Percentiles rank a stretch among this genome's conserved stretches.
Conservation (phyloP, 345 rosid genomes). For the Heritiera fomes region DNA sequence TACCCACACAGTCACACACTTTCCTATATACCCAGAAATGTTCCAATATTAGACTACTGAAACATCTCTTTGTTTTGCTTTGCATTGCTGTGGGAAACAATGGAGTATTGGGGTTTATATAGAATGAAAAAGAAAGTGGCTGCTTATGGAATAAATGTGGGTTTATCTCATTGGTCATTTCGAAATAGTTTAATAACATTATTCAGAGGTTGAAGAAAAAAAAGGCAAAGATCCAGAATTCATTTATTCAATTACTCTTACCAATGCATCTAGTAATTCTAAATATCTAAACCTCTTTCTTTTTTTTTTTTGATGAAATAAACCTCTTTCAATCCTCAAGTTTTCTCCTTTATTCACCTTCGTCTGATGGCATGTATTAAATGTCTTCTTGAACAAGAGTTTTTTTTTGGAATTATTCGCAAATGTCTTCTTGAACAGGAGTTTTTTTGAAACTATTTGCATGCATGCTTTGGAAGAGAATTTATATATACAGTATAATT, state of each 20-base stretch:
- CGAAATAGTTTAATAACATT: conserved; percentile 14
- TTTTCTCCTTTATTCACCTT: not conserved
- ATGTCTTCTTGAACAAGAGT: not conserved
- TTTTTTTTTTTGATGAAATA: no score
- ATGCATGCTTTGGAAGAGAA: not conserved
- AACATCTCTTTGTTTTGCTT: conserved; percentile 5
- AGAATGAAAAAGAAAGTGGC: conserved; percentile 16
- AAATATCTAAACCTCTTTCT: conserved; percentile 16
- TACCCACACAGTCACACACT: no score
- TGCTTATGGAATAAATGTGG: conserved; percentile 39
- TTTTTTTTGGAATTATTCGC: not conserved
- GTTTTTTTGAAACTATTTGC: not conserved
- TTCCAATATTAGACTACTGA: conserved; percentile 15
- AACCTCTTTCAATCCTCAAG: conserved; percentile 22
- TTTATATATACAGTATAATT: no score
- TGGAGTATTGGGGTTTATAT: conserved; percentile 22
- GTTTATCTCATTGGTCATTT: conserved; percentile 20
- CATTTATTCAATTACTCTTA: conserved; percentile 41
- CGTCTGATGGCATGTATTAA: not conserved
- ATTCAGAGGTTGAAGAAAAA: not conserved
- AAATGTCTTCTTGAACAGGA: not conserved
- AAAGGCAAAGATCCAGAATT: conserved; percentile 12
- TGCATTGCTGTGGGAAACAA: conserved; percentile 17
- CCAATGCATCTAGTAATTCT: conserved; percentile 50
- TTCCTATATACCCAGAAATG: conserved; percentile 20